Conservation (phyloP, 768 basidiomycete genomes). For the Pleurotus cornucopiae region DNA sequence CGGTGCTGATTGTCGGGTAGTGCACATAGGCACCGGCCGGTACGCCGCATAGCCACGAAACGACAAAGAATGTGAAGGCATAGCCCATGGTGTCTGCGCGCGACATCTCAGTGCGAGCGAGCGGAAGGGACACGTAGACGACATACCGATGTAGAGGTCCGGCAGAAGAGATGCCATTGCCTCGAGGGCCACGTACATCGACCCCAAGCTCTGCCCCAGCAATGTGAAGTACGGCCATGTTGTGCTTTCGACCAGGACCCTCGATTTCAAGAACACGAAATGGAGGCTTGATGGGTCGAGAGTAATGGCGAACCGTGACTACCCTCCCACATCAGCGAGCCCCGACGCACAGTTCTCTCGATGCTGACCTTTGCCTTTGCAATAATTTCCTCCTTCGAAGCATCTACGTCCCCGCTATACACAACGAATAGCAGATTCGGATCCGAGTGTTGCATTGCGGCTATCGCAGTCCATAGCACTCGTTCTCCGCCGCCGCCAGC, state of each 20-base stretch:
- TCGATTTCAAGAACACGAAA: slow-evolving; percentile 76
- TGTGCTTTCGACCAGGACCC: slow-evolving; percentile 72
- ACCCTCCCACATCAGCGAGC: neutral
- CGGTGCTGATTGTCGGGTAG: slow-evolving; percentile 93
- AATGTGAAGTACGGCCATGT: slow-evolving; percentile 91
- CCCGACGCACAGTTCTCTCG: neutral
- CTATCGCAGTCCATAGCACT: slow-evolving; percentile 90
- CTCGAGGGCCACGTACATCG: slow-evolving; percentile 79
- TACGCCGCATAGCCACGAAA: slow-evolving; percentile 56
- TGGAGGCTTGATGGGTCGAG: slow-evolving; percentile 63
- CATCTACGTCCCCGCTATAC: slow-evolving; percentile 85
- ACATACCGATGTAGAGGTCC: slow-evolving; percentile 85
- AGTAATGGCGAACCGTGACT: slow-evolving; percentile 80
- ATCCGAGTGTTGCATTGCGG: slow-evolving; percentile 65
- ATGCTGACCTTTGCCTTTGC: slow-evolving; percentile 69
- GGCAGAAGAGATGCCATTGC: slow-evolving; percentile 77
- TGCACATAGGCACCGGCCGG: slow-evolving; percentile 91
- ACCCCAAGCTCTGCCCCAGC: slow-evolving; percentile 86
- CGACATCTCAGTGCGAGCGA: slow-evolving; percentile 5
- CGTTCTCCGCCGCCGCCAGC: slow-evolving; percentile 97
- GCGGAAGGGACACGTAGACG: neutral
- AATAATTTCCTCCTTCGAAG: slow-evolving; percentile 77
- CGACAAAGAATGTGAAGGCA: slow-evolving; percentile 86
- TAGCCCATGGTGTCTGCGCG: slow-evolving; percentile 93
- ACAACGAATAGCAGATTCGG: slow-evolving; percentile 69